A percentile compares a stretch with the other conserved stretches of the same genome.
Conservation (phyloP, 768 basidiomycete genomes). For the Boletellus ananiceps region DNA sequence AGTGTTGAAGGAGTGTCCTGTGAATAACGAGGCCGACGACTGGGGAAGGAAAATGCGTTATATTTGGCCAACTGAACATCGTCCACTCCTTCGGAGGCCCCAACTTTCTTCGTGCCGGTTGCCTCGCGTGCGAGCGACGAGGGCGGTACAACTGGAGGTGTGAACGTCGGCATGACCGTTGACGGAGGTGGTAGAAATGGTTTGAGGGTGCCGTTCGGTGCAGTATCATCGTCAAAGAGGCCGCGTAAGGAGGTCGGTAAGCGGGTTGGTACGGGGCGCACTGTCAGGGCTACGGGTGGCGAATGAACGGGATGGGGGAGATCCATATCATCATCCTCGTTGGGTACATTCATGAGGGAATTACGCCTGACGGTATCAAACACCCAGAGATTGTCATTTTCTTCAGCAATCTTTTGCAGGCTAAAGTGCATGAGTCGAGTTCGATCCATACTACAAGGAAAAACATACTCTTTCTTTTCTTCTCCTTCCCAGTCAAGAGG, state of each 20-base stretch:
- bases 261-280: conserved; percentile 47
- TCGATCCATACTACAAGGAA: neutral
- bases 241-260: conserved; percentile 75
- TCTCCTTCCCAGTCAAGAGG: conserved; percentile 70
- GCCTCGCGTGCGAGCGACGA: conserved; percentile 35
- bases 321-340: conserved; percentile 24
- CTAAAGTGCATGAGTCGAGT: conserved; percentile 10
- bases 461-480: conserved; percentile 49
- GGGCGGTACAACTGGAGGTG: conserved; percentile 23
- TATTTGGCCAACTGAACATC: conserved; percentile 43
- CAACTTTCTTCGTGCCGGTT: conserved; percentile 29
- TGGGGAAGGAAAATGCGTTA: conserved; percentile 51
- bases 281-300: conserved; percentile 36
- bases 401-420: conserved; percentile 19
- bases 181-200: conserved; percentile 33
- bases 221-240: conserved; percentile 66
- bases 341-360: conserved; percentile 23
- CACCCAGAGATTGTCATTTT: conserved; percentile 56
- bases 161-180: conserved; percentile 25
- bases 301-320: conserved; percentile 12
- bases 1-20: conserved; percentile 41
- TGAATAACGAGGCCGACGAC: conserved; percentile 54
- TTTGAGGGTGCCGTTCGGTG: conserved; percentile 40
- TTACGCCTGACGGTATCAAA: conserved; percentile 66
- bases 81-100: conserved; percentile 32